Evolutionary conservation across 345 rosid species (phyloP), one percentile per base, ranked within the genome.

Genomic region (Eucalyptus leucophloia): DNA sequence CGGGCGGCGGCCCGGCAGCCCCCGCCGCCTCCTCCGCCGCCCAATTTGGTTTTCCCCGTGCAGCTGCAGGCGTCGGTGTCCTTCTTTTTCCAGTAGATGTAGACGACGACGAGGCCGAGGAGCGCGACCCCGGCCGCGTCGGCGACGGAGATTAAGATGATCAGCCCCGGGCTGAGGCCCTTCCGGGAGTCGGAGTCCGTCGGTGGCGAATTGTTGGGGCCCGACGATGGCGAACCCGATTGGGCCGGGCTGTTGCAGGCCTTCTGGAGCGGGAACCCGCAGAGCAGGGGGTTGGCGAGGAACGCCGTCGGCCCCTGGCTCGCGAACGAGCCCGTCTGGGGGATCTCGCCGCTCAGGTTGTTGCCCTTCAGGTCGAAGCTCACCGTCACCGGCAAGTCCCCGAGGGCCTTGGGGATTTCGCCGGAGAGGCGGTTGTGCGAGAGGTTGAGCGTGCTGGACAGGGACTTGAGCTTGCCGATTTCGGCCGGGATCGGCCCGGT

Each of bases 281-380:
- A 98, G 53, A 98, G 80, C 49, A 89, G 89, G 24, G 99, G 98
- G 26, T 98, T 98, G 60, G 92, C 91, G 88, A 98, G 98, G 86
- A 98, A 98, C 34, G 99, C 99, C 23, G 99, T 97, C 54, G 99
- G 99, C 85, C 99, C 99, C 85, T 97, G 99, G 92, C 95, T 97
- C 1, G 95, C 92, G 93, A 98, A 98, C 7, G 99, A 96, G 26
- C 99, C 99, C 3, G 97, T 93, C 92, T 96, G 97, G 49, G 99
- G 99, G 40, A 98, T 97, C 89, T 97, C 96, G 2, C 99, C 99
- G 90, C 92, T 94, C 19, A 98, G 91, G 90, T 98, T 93, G 87
- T 98, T 98, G 92, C 90, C 91, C 85, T 97, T 92, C 89, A 98
- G 94, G 93, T 98, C 99, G 83, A 97, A 95, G 89, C 98, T 96